Conservation (phyloP, 1,284 basidiomycete genomes). For the Coniophora puteana region DNA sequence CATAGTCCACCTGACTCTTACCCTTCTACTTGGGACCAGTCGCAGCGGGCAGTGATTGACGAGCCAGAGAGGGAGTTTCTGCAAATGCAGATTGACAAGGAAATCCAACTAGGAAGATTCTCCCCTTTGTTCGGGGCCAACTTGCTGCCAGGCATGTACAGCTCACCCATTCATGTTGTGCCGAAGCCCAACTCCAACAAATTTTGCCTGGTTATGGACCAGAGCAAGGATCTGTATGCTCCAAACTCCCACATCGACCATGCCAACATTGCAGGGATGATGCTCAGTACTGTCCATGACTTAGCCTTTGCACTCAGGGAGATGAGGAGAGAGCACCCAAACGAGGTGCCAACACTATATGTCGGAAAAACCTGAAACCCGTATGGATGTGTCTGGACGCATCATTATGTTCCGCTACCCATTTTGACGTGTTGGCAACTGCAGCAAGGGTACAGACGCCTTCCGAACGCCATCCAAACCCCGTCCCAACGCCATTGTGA, state of each 20-base stretch:
- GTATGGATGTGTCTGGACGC: too few species aligned
- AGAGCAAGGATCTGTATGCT: constrained; percentile 28
- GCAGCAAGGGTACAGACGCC: too few species aligned
- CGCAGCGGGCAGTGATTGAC: constrained; percentile 8
- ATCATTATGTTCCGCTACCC: too few species aligned
- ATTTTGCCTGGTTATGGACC: constrained; percentile 36
- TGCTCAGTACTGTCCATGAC: constrained; percentile 23
- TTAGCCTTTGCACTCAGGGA: constrained; percentile 18
- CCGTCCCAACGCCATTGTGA: too few species aligned
- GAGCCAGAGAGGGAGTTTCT: constrained; percentile 22
- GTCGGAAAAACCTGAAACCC: too few species aligned
- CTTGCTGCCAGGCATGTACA: constrained; percentile 44
- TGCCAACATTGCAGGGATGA: constrained; percentile 14
- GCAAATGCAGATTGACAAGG: constrained; percentile 27
- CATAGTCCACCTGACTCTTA: constrained; percentile 14
- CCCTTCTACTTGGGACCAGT: constrained; percentile 23
- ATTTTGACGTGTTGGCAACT: too few species aligned
- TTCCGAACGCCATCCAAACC: too few species aligned
- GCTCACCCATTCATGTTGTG: constrained; percentile 35
- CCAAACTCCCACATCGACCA: constrained; percentile 35
- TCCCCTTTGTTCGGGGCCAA: constrained; percentile 33
- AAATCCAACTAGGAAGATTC: constrained; percentile 29
- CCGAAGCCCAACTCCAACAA: constrained; percentile 35
- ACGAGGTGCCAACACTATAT: constrained; percentile 3
- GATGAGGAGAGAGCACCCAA: constrained; percentile 1